Evolutionary conservation across 1,139 yeast genomes (phyloP).

Genomic region (Sugiyamaella paludigena): DNA sequence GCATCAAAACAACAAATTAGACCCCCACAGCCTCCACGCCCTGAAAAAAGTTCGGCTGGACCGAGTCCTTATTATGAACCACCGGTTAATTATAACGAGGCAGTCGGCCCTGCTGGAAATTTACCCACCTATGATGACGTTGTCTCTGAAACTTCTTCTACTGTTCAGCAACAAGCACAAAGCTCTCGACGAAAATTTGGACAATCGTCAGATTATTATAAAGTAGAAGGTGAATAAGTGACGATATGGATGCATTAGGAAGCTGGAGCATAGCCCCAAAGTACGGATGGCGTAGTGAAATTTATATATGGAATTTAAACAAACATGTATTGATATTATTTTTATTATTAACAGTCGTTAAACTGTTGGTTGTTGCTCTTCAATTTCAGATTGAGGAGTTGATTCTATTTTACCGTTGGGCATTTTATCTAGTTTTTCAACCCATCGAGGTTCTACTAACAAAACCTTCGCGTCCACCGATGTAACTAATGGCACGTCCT

Average conservation of each 20-base stretch:
- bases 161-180: background rate
- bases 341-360: background rate
- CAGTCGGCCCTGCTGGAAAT: slow-evolving; percentile 5
- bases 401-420: slow-evolving; percentile 1
- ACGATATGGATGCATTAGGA: too few relatives aligned
- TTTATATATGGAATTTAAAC: background rate
- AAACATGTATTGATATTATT: background rate
- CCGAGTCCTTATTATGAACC: background rate
- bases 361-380: slow-evolving; percentile 6
- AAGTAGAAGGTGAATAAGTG: slow-evolving; percentile 21
- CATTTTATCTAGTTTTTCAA: slow-evolving; percentile 22
- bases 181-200: slow-evolving; percentile 23
- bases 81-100: background rate
- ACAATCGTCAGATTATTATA: slow-evolving; percentile 27
- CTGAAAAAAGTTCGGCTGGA: slow-evolving; percentile 1
- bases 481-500: slow-evolving; percentile 17
- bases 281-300: background rate
- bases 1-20: too few relatives aligned
- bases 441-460: slow-evolving; percentile 39
- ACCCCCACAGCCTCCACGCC: slow-evolving; percentile 2
- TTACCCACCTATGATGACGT: slow-evolving; percentile 26
- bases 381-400: background rate
- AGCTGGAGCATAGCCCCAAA: too few relatives aligned
- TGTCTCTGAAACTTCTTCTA: slow-evolving; percentile 9
- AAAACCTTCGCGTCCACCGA: slow-evolving; percentile 36